These are phyloP conservation scores for Zygnema circumcarinatum DNA, from an alignment of 139 green algal genomes.

Conservation along the genomic window DNA sequence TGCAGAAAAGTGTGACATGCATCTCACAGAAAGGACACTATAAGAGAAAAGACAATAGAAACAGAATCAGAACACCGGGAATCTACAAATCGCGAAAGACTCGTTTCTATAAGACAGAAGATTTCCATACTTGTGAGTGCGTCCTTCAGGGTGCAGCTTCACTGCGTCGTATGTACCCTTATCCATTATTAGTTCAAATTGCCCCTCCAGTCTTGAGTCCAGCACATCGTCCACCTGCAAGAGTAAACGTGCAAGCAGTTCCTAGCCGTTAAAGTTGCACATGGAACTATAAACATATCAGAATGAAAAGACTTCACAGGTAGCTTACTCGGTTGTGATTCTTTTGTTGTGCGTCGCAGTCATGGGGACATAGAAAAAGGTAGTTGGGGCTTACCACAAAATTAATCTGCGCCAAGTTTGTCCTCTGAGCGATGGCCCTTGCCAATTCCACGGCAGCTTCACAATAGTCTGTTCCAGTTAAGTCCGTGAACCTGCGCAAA, in stretches of 20 bases:
- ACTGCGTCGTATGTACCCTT: constrained; percentile 69
- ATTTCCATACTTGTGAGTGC: constrained; percentile 27
- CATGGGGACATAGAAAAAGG: too few relatives aligned
- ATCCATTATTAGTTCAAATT: constrained; percentile 63
- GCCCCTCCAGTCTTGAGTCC: constrained; percentile 36
- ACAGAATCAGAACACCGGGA: too few relatives aligned
- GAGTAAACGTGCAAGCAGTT: constrained; percentile 2
- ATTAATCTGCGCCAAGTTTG: neutral
- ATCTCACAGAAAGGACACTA: too few relatives aligned
- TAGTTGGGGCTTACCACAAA: neutral
- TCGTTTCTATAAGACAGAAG: too few relatives aligned
- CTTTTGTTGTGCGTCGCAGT: neutral
- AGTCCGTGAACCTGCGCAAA: constrained; percentile 27
- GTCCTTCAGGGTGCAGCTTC: constrained; percentile 49
- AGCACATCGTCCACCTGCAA: constrained; percentile 62
- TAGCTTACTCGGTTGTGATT: too few relatives aligned
- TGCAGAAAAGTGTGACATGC: too few relatives aligned
- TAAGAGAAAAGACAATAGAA: too few relatives aligned
- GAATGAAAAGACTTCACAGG: too few relatives aligned
- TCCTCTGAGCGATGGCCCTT: constrained; percentile 6
- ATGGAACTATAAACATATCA: neutral
- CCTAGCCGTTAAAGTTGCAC: neutral
- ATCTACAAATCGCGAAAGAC: too few relatives aligned
- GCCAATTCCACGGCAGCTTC: constrained; percentile 53
- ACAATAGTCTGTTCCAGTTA: constrained; percentile 66